phyloP scores from a whole-genome alignment of 1,139 yeast genomes.

The Pneumocystis murina region DNA sequence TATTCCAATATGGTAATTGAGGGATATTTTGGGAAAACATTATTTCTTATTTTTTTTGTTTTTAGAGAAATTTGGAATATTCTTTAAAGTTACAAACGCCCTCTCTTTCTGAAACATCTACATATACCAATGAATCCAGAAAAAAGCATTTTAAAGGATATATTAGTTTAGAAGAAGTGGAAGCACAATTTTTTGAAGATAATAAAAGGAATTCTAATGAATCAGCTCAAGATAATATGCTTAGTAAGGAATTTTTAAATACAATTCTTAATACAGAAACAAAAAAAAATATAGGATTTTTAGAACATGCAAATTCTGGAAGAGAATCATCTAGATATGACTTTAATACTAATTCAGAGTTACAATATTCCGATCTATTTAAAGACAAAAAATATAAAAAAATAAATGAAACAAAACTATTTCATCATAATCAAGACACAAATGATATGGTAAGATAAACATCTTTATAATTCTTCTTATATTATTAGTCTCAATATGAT shows the following conservation, averaged over 20 bases:
- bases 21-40: too few species aligned
- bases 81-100: constrained; percentile 26
- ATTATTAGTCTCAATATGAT: constrained; percentile 32
- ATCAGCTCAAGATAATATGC: constrained; percentile 28
- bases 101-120: background rate
- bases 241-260: constrained; percentile 14
- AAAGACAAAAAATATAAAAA: constrained; percentile 3
- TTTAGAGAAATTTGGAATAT: too few species aligned
- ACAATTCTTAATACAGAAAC: constrained; percentile 12
- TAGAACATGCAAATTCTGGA: background rate
- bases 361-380: constrained; percentile 12
- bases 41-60: too few species aligned
- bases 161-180: constrained; percentile 59
- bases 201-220: background rate
- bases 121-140: background rate
- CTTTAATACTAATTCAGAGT: background rate
- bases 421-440: constrained; percentile 7
- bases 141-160: constrained; percentile 27
- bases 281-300: constrained; percentile 1
- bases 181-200: constrained; percentile 44
- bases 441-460: constrained; percentile 17
- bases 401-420: background rate
- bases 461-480: background rate
- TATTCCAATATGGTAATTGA: too few species aligned
- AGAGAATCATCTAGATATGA: background rate